Evolutionary conservation across 441 rosid genomes (phyloP).

Genomic region (Metrosideros polymorpha): DNA sequence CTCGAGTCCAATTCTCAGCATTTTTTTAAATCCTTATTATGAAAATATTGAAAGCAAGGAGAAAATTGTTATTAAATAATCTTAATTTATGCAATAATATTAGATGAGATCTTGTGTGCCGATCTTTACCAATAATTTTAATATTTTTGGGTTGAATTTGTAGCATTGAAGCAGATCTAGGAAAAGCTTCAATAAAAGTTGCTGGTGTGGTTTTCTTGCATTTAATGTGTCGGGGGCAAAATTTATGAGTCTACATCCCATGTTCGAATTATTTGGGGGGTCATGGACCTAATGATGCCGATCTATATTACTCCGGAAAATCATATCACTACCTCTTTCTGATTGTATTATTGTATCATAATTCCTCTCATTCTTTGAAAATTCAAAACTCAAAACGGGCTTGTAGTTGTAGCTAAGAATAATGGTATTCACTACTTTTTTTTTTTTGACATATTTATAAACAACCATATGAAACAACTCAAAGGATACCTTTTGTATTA

Average conservation of each 20-base stretch:
- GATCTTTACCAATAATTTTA: background rate
- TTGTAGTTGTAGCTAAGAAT: background rate
- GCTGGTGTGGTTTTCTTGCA: background rate
- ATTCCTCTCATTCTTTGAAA: background rate
- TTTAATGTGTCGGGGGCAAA: background rate
- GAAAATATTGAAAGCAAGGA: background rate
- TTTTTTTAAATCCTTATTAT: background rate
- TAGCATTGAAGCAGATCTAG: background rate
- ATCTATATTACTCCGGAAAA: background rate
- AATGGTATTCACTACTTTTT: background rate
- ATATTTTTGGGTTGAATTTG: background rate
- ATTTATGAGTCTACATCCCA: background rate
- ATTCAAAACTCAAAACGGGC: background rate
- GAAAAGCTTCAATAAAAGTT: background rate
- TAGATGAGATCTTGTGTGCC: rapidly evolving
- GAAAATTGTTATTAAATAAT: background rate
- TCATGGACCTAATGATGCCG: background rate
- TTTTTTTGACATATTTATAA: background rate
- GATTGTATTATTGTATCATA: background rate
- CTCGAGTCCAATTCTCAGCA: rapidly evolving
- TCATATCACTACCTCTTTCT: background rate
- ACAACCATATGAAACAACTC: background rate
- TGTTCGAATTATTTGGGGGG: background rate
- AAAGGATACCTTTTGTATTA: background rate
- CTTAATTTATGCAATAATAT: rapidly evolving